Conservation (phyloP, 331 rosid genomes). For the Acacia pycnantha region DNA sequence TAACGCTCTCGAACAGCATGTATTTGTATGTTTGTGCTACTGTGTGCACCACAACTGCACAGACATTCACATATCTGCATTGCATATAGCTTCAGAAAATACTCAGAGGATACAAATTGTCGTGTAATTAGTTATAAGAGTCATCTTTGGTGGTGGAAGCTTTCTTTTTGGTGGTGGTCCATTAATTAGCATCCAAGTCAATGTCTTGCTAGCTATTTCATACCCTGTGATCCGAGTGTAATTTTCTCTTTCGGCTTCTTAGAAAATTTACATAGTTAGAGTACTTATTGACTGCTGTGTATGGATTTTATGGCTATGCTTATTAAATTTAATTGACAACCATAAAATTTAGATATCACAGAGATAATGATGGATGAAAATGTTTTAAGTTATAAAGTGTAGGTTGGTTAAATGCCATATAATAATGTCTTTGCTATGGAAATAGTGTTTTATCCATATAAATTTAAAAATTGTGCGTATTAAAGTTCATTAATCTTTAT, state of each 20-base stretch:
- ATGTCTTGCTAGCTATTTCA: background rate
- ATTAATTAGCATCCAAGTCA: background rate
- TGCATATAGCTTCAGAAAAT: slow-evolving; percentile 10
- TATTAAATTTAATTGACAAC: background rate
- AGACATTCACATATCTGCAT: background rate
- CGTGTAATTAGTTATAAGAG: background rate
- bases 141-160: slow-evolving; percentile 18
- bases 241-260: background rate
- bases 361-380: slow-evolving; percentile 21
- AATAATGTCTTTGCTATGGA: slow-evolving; percentile 4
- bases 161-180: background rate
- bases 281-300: background rate
- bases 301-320: slow-evolving; percentile 3
- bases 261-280: slow-evolving; percentile 4
- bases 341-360: background rate
- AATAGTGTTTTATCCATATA: slow-evolving; percentile 15
- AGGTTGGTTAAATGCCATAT: slow-evolving; percentile 8
- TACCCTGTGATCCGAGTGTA: background rate
- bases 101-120: background rate
- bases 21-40: slow-evolving; percentile 5
- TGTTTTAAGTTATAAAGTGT: background rate
- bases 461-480: slow-evolving; percentile 1
- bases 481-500: slow-evolving; percentile 1
- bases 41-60: background rate
- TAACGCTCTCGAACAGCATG: too few species aligned